These are phyloP conservation scores for Rosellinia necatrix DNA, from an alignment of 2,329 filamentous ascomycete genomes.

Conservation along the genomic window DNA sequence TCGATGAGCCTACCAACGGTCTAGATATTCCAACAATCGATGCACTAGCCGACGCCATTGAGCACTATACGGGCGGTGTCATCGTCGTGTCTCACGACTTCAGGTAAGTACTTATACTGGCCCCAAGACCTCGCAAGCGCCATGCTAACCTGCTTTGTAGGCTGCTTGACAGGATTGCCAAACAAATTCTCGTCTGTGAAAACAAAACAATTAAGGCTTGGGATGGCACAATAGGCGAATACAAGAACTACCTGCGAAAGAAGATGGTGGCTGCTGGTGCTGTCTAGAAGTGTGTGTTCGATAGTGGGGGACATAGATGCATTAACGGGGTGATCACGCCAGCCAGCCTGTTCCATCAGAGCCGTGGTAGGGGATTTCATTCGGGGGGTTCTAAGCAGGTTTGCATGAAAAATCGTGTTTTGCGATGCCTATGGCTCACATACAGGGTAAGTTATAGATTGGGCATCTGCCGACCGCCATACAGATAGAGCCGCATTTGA, in stretches of 20 bases:
- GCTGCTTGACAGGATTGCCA: constrained; percentile 98
- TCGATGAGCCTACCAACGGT: constrained; percentile 99
- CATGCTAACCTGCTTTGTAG: constrained; percentile 50
- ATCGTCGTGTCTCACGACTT: constrained; percentile 99
- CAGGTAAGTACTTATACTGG: constrained; percentile 65
- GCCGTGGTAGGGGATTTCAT: constrained; percentile 1
- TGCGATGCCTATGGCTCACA: constrained; percentile 13
- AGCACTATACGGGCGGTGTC: constrained; percentile 93
- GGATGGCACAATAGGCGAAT: constrained; percentile 87
- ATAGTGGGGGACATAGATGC: constrained; percentile 15
- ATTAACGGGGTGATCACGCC: background rate
- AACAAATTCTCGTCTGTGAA: constrained; percentile 99
- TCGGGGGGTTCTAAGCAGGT: background rate
- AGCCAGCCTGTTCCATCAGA: background rate
- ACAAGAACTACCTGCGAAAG: constrained; percentile 99
- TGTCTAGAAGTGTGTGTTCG: constrained; percentile 63
- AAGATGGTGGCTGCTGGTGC: constrained; percentile 93
- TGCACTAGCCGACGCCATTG: constrained; percentile 95
- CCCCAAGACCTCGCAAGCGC: background rate
- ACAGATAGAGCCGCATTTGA: constrained; percentile 30
- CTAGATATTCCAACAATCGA: constrained; percentile 99
- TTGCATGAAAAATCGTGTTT: constrained; percentile 15
- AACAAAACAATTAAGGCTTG: constrained; percentile 91
- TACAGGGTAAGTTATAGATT: constrained; percentile 25
- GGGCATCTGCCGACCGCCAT: constrained; percentile 20